A percentile compares a stretch with the other conserved stretches of the same genome.
Evolutionary conservation across 2,329 filamentous ascomycete genomes (phyloP).

Genomic region (Talaromyces sp.): DNA sequence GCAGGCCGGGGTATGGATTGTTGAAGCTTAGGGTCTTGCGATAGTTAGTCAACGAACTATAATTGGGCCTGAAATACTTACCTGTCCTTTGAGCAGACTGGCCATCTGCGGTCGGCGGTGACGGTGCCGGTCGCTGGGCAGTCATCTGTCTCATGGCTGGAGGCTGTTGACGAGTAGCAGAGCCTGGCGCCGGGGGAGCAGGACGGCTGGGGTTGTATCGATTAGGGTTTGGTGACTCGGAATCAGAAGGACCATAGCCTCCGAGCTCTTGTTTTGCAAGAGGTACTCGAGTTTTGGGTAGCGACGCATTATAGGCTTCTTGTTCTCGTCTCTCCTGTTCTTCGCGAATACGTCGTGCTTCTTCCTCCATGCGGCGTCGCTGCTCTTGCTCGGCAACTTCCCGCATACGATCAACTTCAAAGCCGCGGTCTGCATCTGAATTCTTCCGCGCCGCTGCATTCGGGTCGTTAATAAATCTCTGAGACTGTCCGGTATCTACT

Average conservation of each 20-base stretch:
- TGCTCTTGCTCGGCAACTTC: constrained; percentile 58
- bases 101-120: constrained; percentile 54
- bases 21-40: constrained; percentile 35
- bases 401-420: constrained; percentile 49
- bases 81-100: constrained; percentile 33
- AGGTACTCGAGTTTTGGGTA: constrained; percentile 77
- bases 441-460: constrained; percentile 46
- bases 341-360: constrained; percentile 50
- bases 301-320: constrained; percentile 84
- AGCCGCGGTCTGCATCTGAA: constrained; percentile 57
- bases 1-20: constrained; percentile 40
- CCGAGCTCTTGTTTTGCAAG: constrained; percentile 88
- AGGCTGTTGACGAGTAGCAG: constrained; percentile 46
- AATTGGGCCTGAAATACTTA: neutral
- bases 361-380: constrained; percentile 53
- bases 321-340: constrained; percentile 72
- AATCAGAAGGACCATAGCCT: constrained; percentile 59
- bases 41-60: constrained; percentile 15
- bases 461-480: constrained; percentile 32
- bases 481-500: constrained; percentile 45
- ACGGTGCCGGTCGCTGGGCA: constrained; percentile 80
- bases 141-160: constrained; percentile 56
- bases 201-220: constrained; percentile 84
- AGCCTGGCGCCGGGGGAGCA: constrained; percentile 71
- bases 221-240: constrained; percentile 37